These are phyloP conservation scores for Metarhizium guizhouense DNA, from an alignment of 2,329 filamentous ascomycete species.

Conservation along the genomic window DNA sequence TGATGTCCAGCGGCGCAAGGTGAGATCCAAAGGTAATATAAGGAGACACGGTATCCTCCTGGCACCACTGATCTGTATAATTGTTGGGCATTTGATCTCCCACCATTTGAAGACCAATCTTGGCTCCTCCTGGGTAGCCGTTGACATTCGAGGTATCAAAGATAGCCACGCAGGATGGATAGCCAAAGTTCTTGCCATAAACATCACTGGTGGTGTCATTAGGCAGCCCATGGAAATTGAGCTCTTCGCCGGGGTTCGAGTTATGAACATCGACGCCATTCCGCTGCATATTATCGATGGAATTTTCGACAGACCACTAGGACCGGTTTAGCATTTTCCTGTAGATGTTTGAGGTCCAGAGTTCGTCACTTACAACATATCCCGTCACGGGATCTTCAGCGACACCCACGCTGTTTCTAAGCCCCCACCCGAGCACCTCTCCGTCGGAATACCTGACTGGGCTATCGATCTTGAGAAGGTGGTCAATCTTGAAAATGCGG, in stretches of 20 bases:
- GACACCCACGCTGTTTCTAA: conserved; percentile 61
- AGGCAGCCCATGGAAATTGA: conserved; percentile 60
- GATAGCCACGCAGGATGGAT: conserved; percentile 53
- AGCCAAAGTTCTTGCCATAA: conserved; percentile 47
- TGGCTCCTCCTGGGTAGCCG: conserved; percentile 23
- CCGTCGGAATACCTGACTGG: conserved; percentile 34
- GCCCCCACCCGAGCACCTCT: conserved; percentile 49
- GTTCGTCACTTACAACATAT: conserved; percentile 23
- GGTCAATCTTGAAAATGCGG: conserved; percentile 34
- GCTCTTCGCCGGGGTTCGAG: conserved; percentile 61
- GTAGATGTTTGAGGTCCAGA: neutral
- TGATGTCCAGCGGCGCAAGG: conserved; percentile 56
- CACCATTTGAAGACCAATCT: conserved; percentile 14
- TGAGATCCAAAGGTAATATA: conserved; percentile 33
- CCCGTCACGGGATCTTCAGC: conserved; percentile 45
- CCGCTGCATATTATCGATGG: conserved; percentile 50
- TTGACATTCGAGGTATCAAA: conserved; percentile 32
- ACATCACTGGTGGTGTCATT: conserved; percentile 12
- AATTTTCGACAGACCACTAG: conserved; percentile 54
- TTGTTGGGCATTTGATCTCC: conserved; percentile 13
- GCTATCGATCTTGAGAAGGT: conserved; percentile 15
- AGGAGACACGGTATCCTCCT: conserved; percentile 12
- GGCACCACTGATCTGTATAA: conserved; percentile 15
- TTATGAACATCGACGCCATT: conserved; percentile 48
- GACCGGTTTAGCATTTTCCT: neutral